Evolutionary conservation across 2,329 filamentous ascomycete species (phyloP).

Genomic region (Hypocrella siamensis): DNA sequence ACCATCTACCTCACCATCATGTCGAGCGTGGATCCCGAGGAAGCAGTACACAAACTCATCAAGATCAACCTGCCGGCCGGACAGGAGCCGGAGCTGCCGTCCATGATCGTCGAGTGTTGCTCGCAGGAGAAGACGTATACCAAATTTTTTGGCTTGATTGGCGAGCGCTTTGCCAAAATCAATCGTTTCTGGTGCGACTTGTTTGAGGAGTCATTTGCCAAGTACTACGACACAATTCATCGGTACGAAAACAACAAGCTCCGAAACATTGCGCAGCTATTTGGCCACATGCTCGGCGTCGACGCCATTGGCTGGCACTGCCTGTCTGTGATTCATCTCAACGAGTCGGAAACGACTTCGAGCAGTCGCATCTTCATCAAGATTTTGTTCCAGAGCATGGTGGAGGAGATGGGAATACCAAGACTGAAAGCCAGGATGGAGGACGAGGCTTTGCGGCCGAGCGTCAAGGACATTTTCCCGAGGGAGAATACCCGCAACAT

Average conservation of each 20-base stretch:
- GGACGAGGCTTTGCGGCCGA: constrained; percentile 64
- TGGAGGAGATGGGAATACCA: constrained; percentile 71
- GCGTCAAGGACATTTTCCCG: constrained; percentile 77
- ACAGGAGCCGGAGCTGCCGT: constrained; percentile 77
- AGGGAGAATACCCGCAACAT: constrained; percentile 79
- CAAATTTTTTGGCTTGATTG: constrained; percentile 92
- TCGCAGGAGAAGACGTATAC: constrained; percentile 94
- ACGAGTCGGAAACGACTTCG: constrained; percentile 92
- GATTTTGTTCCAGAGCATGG: constrained; percentile 86
- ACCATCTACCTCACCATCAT: constrained; percentile 97
- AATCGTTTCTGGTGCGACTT: constrained; percentile 89
- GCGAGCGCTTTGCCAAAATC: constrained; percentile 88
- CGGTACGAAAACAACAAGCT: constrained; percentile 91
- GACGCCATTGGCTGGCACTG: constrained; percentile 91
- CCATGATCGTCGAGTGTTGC: constrained; percentile 95
- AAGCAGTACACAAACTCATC: constrained; percentile 95
- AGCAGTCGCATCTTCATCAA: constrained; percentile 97
- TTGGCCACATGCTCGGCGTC: constrained; percentile 75
- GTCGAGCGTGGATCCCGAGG: constrained; percentile 90
- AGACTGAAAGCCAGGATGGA: constrained; percentile 62
- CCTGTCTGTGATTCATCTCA: constrained; percentile 70
- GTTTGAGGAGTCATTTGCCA: constrained; percentile 77
- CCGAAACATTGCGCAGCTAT: constrained; percentile 88
- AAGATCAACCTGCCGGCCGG: constrained; percentile 78
- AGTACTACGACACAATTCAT: constrained; percentile 96